Conservation (phyloP, 768 basidiomycete species). For the Leccinum imitatum region DNA sequence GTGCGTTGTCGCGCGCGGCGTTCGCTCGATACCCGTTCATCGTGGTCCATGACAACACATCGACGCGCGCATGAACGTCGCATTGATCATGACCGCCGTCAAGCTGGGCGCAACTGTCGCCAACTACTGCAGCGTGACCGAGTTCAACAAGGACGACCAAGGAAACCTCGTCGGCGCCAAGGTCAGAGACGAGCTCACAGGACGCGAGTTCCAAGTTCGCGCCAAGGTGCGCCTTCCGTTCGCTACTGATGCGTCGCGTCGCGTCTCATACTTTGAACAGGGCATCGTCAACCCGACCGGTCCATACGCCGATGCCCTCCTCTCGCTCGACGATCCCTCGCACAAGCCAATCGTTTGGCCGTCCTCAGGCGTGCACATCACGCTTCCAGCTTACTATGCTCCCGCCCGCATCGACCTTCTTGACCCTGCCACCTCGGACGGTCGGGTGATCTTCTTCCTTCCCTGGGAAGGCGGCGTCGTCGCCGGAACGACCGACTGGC, state of each 20-base stretch:
- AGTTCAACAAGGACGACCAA: slow-evolving; percentile 63
- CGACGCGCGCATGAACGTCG: slow-evolving; percentile 97
- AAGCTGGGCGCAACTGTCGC: slow-evolving; percentile 84
- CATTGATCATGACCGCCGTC: slow-evolving; percentile 91
- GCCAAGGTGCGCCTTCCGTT: slow-evolving; percentile 57
- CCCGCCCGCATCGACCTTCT: slow-evolving; percentile 93
- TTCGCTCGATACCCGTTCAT: no score
- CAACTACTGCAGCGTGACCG: slow-evolving; percentile 87
- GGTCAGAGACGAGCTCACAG: slow-evolving; percentile 80
- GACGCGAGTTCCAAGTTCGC: slow-evolving; percentile 76
- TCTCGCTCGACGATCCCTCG: slow-evolving; percentile 72
- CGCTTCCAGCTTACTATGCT: slow-evolving; percentile 95
- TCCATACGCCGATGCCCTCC: slow-evolving; percentile 85
- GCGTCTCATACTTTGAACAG: slow-evolving; percentile 33
- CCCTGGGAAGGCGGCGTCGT: slow-evolving; percentile 91
- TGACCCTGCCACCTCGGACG: slow-evolving; percentile 72
- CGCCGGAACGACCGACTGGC: slow-evolving; percentile 93
- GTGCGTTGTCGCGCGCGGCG: no score
- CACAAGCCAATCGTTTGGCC: slow-evolving; percentile 90
- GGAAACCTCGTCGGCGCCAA: slow-evolving; percentile 71
- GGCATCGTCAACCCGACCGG: slow-evolving; percentile 97
- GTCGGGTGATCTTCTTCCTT: no score
- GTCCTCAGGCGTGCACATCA: slow-evolving; percentile 93
- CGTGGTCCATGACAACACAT: slow-evolving; percentile 83
- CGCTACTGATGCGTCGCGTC: not conserved